Conservation (phyloP, 352 stramenopile genomes). For the Plasmopara viticola region DNA sequence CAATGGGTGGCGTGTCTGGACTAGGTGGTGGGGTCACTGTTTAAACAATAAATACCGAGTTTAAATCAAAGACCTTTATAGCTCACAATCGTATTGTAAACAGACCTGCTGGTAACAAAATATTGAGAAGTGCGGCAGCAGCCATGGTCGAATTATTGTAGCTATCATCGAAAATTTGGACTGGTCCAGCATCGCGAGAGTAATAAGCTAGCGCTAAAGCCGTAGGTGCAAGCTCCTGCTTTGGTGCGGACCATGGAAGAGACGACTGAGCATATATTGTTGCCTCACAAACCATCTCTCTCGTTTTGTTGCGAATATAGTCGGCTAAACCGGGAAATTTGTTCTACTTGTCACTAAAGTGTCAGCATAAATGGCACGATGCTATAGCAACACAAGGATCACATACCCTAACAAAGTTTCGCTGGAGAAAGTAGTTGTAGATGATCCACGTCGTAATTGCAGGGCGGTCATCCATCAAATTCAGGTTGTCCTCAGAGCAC, state of each 20-base stretch:
- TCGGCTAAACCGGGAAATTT: constrained; percentile 59
- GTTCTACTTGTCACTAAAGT: constrained; percentile 37
- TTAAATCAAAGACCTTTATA: constrained; percentile 5
- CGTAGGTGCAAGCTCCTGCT: constrained; percentile 2
- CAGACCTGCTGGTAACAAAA: constrained; percentile 61
- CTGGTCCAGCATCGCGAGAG: constrained; percentile 28
- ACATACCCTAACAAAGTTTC: constrained; percentile 59
- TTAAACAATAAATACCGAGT: constrained; percentile 3
- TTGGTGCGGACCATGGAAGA: constrained; percentile 7
- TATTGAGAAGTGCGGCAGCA: constrained; percentile 59
- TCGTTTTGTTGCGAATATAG: constrained; percentile 75
- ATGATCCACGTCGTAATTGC: constrained; percentile 33
- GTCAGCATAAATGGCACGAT: constrained; percentile 7
- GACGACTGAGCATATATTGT: constrained; percentile 12
- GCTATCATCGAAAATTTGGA: constrained; percentile 44
- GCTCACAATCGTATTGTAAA: not conserved
- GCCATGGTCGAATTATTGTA: constrained; percentile 54
- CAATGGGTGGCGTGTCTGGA: constrained; percentile 68
- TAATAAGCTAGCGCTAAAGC: constrained; percentile 40
- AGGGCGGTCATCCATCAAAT: constrained; percentile 2
- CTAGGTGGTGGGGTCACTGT: constrained; percentile 57
- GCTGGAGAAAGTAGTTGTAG: constrained; percentile 78
- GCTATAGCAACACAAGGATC: constrained; percentile 1
- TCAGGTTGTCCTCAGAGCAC: constrained; percentile 22
- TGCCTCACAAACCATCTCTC: constrained; percentile 49